phyloP scores from a whole-genome alignment of 1,284 basidiomycete genomes.

The Crucibulum parvulum region DNA sequence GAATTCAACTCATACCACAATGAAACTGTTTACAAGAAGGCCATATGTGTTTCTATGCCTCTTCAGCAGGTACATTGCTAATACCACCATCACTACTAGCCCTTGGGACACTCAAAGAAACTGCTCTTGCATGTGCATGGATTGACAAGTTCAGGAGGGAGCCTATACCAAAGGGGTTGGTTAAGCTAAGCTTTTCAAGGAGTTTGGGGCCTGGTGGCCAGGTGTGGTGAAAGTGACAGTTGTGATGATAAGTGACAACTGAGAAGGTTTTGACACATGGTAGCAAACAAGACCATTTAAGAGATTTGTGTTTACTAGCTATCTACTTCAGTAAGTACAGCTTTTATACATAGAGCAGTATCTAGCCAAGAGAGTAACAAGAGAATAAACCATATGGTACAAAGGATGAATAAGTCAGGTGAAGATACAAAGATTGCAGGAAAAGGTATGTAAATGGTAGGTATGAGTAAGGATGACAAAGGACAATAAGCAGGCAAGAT shows the following conservation, averaged over 20 bases:
- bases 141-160: slow-evolving; percentile 49
- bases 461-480: too few relatives aligned
- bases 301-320: background rate
- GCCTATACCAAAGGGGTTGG: slow-evolving; percentile 52
- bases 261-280: slow-evolving; percentile 5
- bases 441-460: too few relatives aligned
- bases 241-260: slow-evolving; percentile 4
- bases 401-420: too few relatives aligned
- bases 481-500: too few relatives aligned
- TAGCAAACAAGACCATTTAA: background rate
- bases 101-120: slow-evolving; percentile 45
- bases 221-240: slow-evolving; percentile 41
- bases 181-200: slow-evolving; percentile 70
- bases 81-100: slow-evolving; percentile 20
- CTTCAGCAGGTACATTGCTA: slow-evolving; percentile 9
- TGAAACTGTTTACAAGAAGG: too few relatives aligned
- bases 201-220: slow-evolving; percentile 85
- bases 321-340: background rate
- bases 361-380: too few relatives aligned
- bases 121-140: slow-evolving; percentile 57
- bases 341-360: too few relatives aligned
- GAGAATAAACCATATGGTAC: too few relatives aligned
- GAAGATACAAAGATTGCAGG: too few relatives aligned
- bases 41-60: too few relatives aligned
- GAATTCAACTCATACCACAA: too few relatives aligned